phyloP scores from a whole-genome alignment of 2,329 filamentous ascomycete genomes.

The Ophiostoma novo-ulmi region DNA sequence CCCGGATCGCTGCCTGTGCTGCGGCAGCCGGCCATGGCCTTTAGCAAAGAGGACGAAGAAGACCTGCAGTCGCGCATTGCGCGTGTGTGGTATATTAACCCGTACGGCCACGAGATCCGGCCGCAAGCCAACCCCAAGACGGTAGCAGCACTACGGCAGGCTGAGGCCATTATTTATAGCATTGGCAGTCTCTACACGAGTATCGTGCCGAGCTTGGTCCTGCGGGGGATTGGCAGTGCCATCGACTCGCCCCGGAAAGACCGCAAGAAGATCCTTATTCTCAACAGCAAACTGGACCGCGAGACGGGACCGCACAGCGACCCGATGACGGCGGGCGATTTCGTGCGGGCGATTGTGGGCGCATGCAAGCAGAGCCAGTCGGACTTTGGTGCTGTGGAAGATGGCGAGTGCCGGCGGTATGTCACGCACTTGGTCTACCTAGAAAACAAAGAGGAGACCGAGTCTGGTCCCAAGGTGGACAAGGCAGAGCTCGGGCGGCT shows the following conservation, averaged over 20 bases:
- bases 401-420: slow-evolving; percentile 57
- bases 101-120: slow-evolving; percentile 92
- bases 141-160: slow-evolving; percentile 58
- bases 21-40: slow-evolving; percentile 73
- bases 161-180: slow-evolving; percentile 75
- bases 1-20: slow-evolving; percentile 76
- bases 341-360: slow-evolving; percentile 71
- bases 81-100: slow-evolving; percentile 94
- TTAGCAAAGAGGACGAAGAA: slow-evolving; percentile 70
- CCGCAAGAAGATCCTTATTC: slow-evolving; percentile 70
- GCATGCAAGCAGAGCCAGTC: slow-evolving; percentile 66
- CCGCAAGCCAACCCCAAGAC: slow-evolving; percentile 79
- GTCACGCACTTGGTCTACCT: slow-evolving; percentile 82
- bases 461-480: slow-evolving; percentile 61
- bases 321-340: slow-evolving; percentile 71
- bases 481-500: slow-evolving; percentile 55
- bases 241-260: slow-evolving; percentile 40
- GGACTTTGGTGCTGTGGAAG: slow-evolving; percentile 33
- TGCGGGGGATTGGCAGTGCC: slow-evolving; percentile 66
- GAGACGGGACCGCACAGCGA: slow-evolving; percentile 68
- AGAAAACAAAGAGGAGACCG: slow-evolving; percentile 37
- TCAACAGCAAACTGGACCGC: slow-evolving; percentile 79
- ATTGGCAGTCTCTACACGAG: slow-evolving; percentile 94
- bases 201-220: slow-evolving; percentile 74
- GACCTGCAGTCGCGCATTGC: slow-evolving; percentile 73